These are phyloP conservation scores for Eucalyptus sp. DNA, from an alignment of 345 rosid genomes.

Conservation along the genomic window DNA sequence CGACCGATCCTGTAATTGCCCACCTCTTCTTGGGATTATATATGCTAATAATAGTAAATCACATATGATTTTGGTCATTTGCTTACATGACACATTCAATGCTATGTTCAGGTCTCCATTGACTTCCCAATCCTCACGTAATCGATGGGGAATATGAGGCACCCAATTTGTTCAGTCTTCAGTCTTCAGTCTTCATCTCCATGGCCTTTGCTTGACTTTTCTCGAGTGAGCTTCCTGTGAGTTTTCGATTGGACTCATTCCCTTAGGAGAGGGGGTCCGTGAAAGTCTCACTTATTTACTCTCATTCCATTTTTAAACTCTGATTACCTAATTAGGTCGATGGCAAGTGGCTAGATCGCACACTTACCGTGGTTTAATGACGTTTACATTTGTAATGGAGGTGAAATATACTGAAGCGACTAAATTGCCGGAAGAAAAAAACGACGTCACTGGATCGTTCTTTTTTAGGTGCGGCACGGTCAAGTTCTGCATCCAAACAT, in stretches of 20 bases:
- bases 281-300: neutral
- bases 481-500: neutral
- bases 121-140: neutral
- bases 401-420: neutral
- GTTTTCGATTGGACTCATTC: neutral
- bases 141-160: neutral
- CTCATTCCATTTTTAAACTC: neutral
- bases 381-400: neutral
- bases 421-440: neutral
- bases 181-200: neutral
- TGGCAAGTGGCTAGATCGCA: neutral
- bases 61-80: neutral
- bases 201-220: neutral
- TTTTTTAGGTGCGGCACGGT: neutral
- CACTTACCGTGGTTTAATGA: neutral
- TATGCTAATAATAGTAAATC: neutral
- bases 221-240: neutral
- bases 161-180: rapidly evolving
- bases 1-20: neutral
- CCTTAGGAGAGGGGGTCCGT: neutral
- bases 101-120: neutral
- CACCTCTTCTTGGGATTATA: neutral
- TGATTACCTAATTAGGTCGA: neutral
- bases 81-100: neutral
- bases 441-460: neutral